Evolutionary conservation across 768 basidiomycete species (phyloP).

Genomic region (Podaxis sp.): DNA sequence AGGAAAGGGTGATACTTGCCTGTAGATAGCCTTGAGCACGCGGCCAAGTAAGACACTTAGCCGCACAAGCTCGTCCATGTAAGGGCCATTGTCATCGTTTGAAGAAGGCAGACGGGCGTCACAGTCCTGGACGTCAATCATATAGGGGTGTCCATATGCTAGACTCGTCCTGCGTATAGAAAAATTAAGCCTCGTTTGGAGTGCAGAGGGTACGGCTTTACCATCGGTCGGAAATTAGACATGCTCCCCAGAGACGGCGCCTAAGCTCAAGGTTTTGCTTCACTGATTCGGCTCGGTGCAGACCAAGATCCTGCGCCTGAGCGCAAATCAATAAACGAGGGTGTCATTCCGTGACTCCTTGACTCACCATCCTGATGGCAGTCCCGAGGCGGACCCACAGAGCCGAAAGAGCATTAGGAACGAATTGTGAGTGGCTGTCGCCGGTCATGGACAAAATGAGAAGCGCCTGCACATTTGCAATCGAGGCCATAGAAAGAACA

Average conservation of each 20-base stretch:
- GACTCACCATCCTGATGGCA: conserved; percentile 87
- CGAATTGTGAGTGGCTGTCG: conserved; percentile 88
- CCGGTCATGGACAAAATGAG: conserved; percentile 84
- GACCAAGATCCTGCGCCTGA: conserved; percentile 93
- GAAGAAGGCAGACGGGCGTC: conserved; percentile 91
- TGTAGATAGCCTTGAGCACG: conserved; percentile 91
- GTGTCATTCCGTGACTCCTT: not conserved
- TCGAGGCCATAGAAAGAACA: conserved; percentile 80
- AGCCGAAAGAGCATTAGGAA: conserved; percentile 80
- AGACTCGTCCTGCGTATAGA: conserved; percentile 63
- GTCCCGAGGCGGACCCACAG: conserved; percentile 83
- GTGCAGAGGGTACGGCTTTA: conserved; percentile 27
- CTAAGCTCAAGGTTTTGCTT: conserved; percentile 82
- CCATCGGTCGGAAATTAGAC: conserved; percentile 94
- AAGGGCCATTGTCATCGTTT: conserved; percentile 72
- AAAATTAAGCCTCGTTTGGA: conserved; percentile 6
- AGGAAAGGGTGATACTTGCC: conserved; percentile 35
- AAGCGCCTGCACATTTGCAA: conserved; percentile 84
- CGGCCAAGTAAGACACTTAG: conserved; percentile 88
- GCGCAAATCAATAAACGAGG: conserved; percentile 8
- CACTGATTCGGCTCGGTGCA: conserved; percentile 88
- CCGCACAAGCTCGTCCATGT: conserved; percentile 89
- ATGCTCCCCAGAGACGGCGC: conserved; percentile 89
- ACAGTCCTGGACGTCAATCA: conserved; percentile 97
- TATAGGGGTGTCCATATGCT: conserved; percentile 88